Evolutionary conservation across 176 grass and related monocot genomes (phyloP).

Genomic region (Aegilops speltoides): DNA sequence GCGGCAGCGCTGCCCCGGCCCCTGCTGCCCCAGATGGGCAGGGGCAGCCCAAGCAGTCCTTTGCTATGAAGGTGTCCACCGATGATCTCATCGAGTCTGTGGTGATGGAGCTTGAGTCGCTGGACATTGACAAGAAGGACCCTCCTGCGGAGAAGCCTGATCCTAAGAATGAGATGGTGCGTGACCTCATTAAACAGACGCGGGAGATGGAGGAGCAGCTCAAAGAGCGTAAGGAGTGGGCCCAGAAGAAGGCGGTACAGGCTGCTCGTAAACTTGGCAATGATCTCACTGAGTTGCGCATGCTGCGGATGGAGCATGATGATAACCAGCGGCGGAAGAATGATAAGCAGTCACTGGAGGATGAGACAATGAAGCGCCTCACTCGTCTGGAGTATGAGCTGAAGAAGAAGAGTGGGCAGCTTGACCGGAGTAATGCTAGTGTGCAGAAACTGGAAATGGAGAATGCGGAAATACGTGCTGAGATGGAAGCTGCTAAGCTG

Average conservation of each 20-base stretch:
- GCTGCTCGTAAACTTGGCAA: constrained; percentile 88
- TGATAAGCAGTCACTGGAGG: constrained; percentile 64
- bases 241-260: constrained; percentile 81
- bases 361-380: constrained; percentile 73
- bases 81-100: constrained; percentile 62
- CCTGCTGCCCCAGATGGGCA: constrained; percentile 5
- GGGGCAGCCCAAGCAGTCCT: constrained; percentile 27
- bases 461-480: constrained; percentile 94
- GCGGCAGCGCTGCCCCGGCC: not conserved
- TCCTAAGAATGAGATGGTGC: constrained; percentile 58
- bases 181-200: constrained; percentile 67
- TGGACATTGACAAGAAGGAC: constrained; percentile 67
- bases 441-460: constrained; percentile 83
- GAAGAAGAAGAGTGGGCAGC: constrained; percentile 89
- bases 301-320: constrained; percentile 76
- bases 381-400: constrained; percentile 71
- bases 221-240: constrained; percentile 96
- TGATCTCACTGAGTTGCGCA: constrained; percentile 78
- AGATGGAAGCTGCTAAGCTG: constrained; percentile 91
- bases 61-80: constrained; percentile 45
- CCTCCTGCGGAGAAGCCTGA: constrained; percentile 37
- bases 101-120: constrained; percentile 38
- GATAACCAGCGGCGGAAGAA: constrained; percentile 76
- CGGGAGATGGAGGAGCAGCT: constrained; percentile 74
- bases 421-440: constrained; percentile 70